A percentile compares a stretch with the other conserved stretches of the same genome.
Evolutionary conservation across 768 basidiomycete species (phyloP).

Genomic region (Cytidiella melzeri): DNA sequence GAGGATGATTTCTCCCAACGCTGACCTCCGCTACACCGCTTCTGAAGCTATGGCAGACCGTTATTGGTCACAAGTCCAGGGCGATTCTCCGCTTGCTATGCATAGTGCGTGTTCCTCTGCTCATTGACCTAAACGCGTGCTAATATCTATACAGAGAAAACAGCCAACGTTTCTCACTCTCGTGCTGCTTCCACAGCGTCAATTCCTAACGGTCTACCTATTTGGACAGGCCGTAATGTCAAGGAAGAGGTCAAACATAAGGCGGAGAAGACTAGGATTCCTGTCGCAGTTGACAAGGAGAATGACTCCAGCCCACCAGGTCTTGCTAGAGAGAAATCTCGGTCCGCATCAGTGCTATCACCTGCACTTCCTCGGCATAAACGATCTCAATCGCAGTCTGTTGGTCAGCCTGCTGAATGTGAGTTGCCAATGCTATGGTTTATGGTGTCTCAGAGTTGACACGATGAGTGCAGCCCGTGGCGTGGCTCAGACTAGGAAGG

Average conservation of each 20-base stretch:
- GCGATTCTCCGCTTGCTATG: slow-evolving; percentile 1
- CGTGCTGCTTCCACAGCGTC: slow-evolving; percentile 12
- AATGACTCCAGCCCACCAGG: not conserved
- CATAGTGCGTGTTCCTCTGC: slow-evolving; percentile 38
- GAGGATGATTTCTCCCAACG: slow-evolving; percentile 78
- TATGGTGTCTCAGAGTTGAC: not conserved
- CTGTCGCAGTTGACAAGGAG: slow-evolving; percentile 9
- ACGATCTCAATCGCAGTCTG: slow-evolving; percentile 2
- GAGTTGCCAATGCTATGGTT: not conserved
- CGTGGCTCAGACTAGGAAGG: not conserved
- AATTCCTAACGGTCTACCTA: not conserved
- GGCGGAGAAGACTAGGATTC: not conserved
- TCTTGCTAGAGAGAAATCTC: not conserved
- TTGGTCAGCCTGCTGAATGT: not conserved
- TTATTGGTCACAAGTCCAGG: slow-evolving; percentile 47
- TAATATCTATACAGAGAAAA: slow-evolving; percentile 27
- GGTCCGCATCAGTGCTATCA: not conserved
- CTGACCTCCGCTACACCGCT: slow-evolving; percentile 72
- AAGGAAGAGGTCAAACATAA: slow-evolving; percentile 15
- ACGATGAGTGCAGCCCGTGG: not conserved
- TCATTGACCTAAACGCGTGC: not conserved
- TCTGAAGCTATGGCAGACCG: slow-evolving; percentile 56
- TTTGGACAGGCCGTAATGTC: slow-evolving; percentile 21
- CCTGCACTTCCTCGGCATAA: not conserved
- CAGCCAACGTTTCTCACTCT: slow-evolving; percentile 25